Percentiles rank a stretch among this genome's conserved stretches.
These are phyloP conservation scores for Boletus coccyginus DNA, from an alignment of 768 basidiomycete genomes.

Conservation along the genomic window DNA sequence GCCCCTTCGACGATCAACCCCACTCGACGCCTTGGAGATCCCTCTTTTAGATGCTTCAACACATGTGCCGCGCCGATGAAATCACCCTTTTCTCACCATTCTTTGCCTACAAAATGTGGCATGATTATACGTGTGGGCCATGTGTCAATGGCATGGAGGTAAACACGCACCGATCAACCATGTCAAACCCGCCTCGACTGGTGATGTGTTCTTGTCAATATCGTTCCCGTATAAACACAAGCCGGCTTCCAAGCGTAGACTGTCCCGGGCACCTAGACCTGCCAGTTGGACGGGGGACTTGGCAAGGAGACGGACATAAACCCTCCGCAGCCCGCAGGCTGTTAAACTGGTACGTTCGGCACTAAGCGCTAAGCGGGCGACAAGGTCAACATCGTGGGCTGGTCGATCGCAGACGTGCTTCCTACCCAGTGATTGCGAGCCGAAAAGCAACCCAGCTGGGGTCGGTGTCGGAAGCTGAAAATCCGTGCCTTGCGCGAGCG, in stretches of 20 bases:
- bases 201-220: constrained; percentile 80
- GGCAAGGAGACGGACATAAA: constrained; percentile 61
- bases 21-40: constrained; percentile 72
- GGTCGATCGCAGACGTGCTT: too few species aligned
- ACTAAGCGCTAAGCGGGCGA: too few species aligned
- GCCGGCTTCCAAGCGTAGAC: constrained; percentile 92
- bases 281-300: constrained; percentile 71
- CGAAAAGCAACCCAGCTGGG: too few species aligned
- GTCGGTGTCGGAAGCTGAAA: too few species aligned
- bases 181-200: constrained; percentile 85
- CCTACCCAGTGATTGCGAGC: too few species aligned
- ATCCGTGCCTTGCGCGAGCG: too few species aligned
- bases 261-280: constrained; percentile 91
- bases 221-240: constrained; percentile 97
- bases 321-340: too few species aligned
- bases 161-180: constrained; percentile 84
- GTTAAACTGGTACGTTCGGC: too few species aligned
- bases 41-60: constrained; percentile 73
- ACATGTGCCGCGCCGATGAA: constrained; percentile 83
- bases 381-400: too few species aligned
- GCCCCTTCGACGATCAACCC: constrained; percentile 81
- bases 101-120: constrained; percentile 58
- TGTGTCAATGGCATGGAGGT: background rate
- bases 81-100: constrained; percentile 61
- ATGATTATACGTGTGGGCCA: background rate